Conservation (phyloP, 306 rosid species). For the Arachis hypogaea region DNA sequence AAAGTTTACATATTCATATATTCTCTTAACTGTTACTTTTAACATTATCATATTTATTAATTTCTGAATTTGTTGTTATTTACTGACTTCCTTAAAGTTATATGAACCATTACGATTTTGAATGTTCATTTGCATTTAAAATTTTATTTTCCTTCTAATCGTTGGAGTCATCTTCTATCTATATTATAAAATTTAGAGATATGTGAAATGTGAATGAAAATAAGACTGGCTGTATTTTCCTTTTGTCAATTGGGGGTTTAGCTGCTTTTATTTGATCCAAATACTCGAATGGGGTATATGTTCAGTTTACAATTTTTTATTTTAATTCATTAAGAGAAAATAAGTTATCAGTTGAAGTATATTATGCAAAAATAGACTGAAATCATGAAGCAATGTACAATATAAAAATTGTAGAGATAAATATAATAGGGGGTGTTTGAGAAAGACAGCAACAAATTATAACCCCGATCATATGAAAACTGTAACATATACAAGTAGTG, state of each 20-base stretch:
- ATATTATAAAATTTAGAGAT: background rate
- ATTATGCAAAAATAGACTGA: too few relatives aligned
- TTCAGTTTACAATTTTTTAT: too few relatives aligned
- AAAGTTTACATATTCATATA: background rate
- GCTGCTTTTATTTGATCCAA: too few relatives aligned
- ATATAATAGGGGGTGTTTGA: too few relatives aligned
- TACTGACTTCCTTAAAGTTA: constrained; percentile 11
- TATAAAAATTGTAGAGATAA: too few relatives aligned
- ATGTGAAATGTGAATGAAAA: background rate
- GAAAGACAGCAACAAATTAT: too few relatives aligned
- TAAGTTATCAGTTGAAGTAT: too few relatives aligned
- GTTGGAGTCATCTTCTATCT: background rate
- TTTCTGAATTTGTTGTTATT: constrained; percentile 26
- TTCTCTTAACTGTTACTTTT: background rate
- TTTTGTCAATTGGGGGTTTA: constrained; percentile 7
- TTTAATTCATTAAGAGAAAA: too few relatives aligned
- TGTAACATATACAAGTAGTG: too few relatives aligned
- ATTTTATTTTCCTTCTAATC: constrained; percentile 1
- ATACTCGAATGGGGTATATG: too few relatives aligned
- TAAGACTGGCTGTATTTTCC: background rate
- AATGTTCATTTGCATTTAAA: constrained; percentile 13
- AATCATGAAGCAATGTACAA: too few relatives aligned
- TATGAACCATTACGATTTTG: constrained; percentile 15
- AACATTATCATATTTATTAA: constrained; percentile 20
- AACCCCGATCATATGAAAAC: too few relatives aligned